Base-by-base conservation (phyloP, 495 filamentous ascomycete species). In the Eremomyces bilateralis region DNA sequence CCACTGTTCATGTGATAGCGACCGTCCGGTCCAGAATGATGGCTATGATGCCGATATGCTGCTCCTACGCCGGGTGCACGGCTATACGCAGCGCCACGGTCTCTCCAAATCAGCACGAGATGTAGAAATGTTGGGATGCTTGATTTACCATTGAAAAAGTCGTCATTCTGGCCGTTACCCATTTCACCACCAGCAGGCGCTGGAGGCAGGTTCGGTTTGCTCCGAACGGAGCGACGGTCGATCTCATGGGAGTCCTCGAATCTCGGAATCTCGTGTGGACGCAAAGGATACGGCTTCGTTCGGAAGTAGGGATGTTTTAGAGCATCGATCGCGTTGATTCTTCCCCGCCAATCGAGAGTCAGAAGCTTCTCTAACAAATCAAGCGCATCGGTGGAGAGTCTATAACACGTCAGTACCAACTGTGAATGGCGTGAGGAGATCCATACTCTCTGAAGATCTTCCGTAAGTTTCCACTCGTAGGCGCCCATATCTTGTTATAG, bases 181-280 rank as follows among this genome's bases (percentile, higher is more conserved):
- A 90, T 79, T 8, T 76, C 80, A 11, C 78, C 81, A 15, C 81
- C 82, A 42, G 82, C 79, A 10, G 88, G 90, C 15, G 82, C 84
- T 13, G 88, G 88, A 17, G 88, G 85, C 31, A 81, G 61, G 12
- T 69, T 70, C 10, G 70, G 71, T 41, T 84, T 68, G 40, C 75
- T 70, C 40, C 85, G 75, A 47, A 82, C 79, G 50, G 81, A 85
- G 38, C 82, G 69, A 21, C 88, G 71, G 47, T 99, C 88, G 15
- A 95, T 60, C 54, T 99, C 88, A 56, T 99, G 88, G 13, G 81
- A 92, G 42, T 95, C 90, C 42, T 88, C 76, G 43, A 90, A 95
- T 13, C 59, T 64, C 15, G 88, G 88, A 15, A 99, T 57, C 21
- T 95, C 84, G 39, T 72, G 68, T 3, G 85, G 76, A 34, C 61